Evolutionary conservation across 2,329 filamentous ascomycete genomes (phyloP).

Genomic region (Trichoderma sp.): DNA sequence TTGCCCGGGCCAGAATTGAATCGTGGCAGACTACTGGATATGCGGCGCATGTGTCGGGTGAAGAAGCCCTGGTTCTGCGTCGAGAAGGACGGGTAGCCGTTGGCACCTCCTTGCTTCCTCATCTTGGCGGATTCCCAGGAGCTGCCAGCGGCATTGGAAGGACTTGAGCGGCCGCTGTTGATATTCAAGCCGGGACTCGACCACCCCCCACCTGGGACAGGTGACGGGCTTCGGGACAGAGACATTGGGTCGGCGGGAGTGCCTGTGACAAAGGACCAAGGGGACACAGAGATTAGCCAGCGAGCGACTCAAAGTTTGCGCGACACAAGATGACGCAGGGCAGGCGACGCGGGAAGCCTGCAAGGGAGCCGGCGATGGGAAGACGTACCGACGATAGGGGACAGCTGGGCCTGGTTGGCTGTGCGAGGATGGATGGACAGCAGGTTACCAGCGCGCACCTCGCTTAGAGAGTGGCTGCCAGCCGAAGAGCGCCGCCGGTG

Average conservation of each 20-base stretch:
- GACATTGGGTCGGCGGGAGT: slow-evolving; percentile 68
- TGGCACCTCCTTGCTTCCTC: slow-evolving; percentile 68
- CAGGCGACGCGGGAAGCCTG: slow-evolving; percentile 15
- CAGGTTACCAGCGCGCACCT: slow-evolving; percentile 33
- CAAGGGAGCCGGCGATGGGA: slow-evolving; percentile 6
- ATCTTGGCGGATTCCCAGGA: slow-evolving; percentile 80
- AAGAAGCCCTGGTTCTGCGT: slow-evolving; percentile 86
- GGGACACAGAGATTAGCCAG: slow-evolving; percentile 30
- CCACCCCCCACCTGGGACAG: slow-evolving; percentile 82
- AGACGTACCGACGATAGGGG: slow-evolving; percentile 57
- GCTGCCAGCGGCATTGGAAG: slow-evolving; percentile 55
- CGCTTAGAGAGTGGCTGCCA: slow-evolving; percentile 32
- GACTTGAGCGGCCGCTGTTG: slow-evolving; percentile 68
- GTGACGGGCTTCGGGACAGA: slow-evolving; percentile 83
- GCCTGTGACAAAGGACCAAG: slow-evolving; percentile 38
- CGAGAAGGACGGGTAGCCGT: slow-evolving; percentile 74
- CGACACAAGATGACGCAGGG: slow-evolving; percentile 22
- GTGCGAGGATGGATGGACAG: slow-evolving; percentile 34
- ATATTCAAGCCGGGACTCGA: slow-evolving; percentile 76
- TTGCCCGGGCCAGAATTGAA: slow-evolving; percentile 56
- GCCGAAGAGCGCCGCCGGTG: slow-evolving; percentile 51
- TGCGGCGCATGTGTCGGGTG: slow-evolving; percentile 73
- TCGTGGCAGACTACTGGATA: slow-evolving; percentile 75
- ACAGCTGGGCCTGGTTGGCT: slow-evolving; percentile 39
- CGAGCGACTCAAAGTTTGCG: slow-evolving; percentile 19